These are phyloP conservation scores for Cutaneotrichosporon sp. DNA, from an alignment of 1,284 basidiomycete species.

Conservation along the genomic window DNA sequence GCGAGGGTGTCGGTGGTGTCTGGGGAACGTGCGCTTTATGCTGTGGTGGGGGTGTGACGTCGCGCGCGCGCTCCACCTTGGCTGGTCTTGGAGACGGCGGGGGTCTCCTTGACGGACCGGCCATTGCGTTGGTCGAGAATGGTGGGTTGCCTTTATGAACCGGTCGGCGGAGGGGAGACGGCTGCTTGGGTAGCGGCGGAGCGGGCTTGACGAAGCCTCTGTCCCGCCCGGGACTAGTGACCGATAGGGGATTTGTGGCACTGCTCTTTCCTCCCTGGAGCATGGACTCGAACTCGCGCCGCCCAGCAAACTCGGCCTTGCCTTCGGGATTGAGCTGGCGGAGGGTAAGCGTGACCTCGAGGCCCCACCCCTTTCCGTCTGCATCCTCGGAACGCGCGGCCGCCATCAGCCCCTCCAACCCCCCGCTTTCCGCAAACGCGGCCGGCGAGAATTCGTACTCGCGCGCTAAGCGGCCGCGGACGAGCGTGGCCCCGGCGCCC, in stretches of 20 bases:
- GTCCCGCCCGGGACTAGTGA: constrained; percentile 13
- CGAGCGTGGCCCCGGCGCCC: constrained; percentile 34
- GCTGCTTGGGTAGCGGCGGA: constrained; percentile 10
- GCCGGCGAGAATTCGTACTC: constrained; percentile 44
- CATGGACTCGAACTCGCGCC: constrained; percentile 44
- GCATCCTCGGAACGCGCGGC: constrained; percentile 30
- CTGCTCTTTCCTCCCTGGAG: constrained; percentile 27
- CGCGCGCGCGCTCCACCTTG: constrained; percentile 3
- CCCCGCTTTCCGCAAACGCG: constrained; percentile 36
- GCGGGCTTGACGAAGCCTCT: constrained; percentile 16
- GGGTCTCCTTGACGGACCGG: not conserved
- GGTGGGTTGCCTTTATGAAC: not conserved
- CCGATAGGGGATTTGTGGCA: constrained; percentile 19
- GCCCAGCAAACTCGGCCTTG: constrained; percentile 38
- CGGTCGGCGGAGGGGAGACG: constrained; percentile 15
- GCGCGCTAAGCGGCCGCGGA: constrained; percentile 39
- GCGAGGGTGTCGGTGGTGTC: constrained; percentile 47
- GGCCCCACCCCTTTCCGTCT: constrained; percentile 48
- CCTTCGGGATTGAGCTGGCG: constrained; percentile 45
- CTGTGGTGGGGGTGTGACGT: constrained; percentile 30
- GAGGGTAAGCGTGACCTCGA: constrained; percentile 45
- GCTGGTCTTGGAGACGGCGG: not conserved
- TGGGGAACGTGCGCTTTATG: constrained; percentile 15
- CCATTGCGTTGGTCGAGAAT: not conserved
- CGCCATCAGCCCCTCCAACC: constrained; percentile 47